These are phyloP conservation scores for Colletotrichum eremochloae DNA, from an alignment of 2,329 filamentous ascomycete species.

Conservation along the genomic window DNA sequence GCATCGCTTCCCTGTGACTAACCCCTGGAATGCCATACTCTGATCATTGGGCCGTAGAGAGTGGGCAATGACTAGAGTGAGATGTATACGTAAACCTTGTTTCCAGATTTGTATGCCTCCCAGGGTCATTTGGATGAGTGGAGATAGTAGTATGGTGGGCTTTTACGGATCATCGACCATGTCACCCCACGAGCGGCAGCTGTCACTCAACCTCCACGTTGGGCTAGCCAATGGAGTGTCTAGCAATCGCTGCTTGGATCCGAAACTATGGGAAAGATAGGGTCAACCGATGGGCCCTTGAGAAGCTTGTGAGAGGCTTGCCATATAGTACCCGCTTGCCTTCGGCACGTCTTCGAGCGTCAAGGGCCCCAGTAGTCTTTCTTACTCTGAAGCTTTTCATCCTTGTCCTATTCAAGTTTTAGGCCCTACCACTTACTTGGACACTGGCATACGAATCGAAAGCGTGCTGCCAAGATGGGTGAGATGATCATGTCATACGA, in stretches of 20 bases:
- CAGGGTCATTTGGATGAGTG: conserved; percentile 3
- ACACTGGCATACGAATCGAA: background rate
- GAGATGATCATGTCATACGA: conserved; percentile 38
- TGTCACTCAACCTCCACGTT: conserved; percentile 11
- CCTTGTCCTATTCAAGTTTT: background rate
- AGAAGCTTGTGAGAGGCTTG: background rate
- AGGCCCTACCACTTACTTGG: background rate
- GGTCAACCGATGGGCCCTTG: background rate
- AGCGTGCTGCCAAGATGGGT: conserved; percentile 25
- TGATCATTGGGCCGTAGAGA: too few relatives aligned
- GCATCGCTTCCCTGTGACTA: too few relatives aligned
- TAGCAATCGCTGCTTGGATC: background rate
- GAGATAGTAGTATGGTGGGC: conserved; percentile 12
- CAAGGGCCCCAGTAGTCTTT: background rate
- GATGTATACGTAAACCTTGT: too few relatives aligned
- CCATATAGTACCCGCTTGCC: conserved; percentile 19
- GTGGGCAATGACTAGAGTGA: background rate
- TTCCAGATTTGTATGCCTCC: background rate
- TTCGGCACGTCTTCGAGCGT: background rate
- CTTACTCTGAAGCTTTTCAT: background rate
- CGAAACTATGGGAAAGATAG: conserved; percentile 1
- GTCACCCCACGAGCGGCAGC: conserved; percentile 3
- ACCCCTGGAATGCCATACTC: too few relatives aligned
- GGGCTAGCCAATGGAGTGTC: conserved; percentile 12
- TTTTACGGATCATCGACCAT: conserved; percentile 1